Evolutionary conservation across 352 stramenopile species (phyloP).

Genomic region (Phytophthora aleatoria): DNA sequence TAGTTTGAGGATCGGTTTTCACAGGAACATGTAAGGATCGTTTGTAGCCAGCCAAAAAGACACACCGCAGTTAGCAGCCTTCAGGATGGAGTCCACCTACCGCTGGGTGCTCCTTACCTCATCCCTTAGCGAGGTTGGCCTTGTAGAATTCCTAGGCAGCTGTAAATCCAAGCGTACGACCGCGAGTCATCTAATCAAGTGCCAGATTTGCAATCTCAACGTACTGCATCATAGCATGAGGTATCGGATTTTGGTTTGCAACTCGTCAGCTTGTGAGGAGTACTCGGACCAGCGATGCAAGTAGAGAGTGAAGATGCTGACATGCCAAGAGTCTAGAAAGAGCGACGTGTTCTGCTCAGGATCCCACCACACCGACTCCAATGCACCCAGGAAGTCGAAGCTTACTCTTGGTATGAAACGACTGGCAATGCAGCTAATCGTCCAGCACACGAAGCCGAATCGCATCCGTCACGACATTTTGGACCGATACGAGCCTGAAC

Average conservation of each 20-base stretch:
- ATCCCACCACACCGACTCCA: background rate
- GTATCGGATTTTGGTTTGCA: background rate
- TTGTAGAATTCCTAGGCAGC: background rate
- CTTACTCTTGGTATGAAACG: background rate
- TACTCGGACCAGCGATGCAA: background rate
- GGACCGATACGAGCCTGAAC: slow-evolving; percentile 5
- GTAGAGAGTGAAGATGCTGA: background rate
- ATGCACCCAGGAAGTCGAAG: background rate
- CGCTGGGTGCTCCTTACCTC: too few relatives aligned
- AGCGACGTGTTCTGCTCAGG: background rate
- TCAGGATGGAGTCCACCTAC: too few relatives aligned
- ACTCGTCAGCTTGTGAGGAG: background rate
- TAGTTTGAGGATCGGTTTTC: too few relatives aligned
- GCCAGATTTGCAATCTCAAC: background rate
- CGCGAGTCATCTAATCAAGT: background rate
- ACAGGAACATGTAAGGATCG: too few relatives aligned
- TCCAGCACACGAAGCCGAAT: slow-evolving; percentile 7
- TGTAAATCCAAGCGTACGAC: background rate
- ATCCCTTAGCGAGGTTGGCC: too few relatives aligned
- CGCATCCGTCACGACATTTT: slow-evolving; percentile 2
- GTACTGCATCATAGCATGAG: background rate
- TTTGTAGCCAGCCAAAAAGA: too few relatives aligned
- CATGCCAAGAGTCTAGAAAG: background rate
- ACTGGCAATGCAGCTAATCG: background rate
- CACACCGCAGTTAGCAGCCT: too few relatives aligned